Evolutionary conservation across 495 filamentous ascomycete genomes (phyloP).

Genomic region (Lentithecium fluviatile): DNA sequence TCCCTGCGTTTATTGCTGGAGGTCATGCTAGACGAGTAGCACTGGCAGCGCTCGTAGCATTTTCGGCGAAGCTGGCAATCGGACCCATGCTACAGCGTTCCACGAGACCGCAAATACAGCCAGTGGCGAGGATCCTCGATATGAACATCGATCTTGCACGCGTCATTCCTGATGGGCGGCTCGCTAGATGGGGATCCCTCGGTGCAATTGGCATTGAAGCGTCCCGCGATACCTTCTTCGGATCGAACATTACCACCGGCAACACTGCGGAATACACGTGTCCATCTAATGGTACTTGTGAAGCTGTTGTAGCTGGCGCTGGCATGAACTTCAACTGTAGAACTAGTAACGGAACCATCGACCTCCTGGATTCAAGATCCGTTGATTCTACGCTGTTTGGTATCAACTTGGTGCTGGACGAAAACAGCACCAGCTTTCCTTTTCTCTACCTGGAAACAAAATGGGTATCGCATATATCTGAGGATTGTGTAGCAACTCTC

Average conservation of each 20-base stretch:
- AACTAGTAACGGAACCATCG: background rate
- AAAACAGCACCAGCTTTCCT: constrained; percentile 11
- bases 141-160: constrained; percentile 27
- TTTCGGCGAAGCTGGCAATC: constrained; percentile 11
- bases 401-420: constrained; percentile 12
- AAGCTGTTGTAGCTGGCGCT: constrained; percentile 9
- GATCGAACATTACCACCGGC: constrained; percentile 3
- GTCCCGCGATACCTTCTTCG: constrained; percentile 4
- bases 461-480: constrained; percentile 15
- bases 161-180: constrained; percentile 18
- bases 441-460: constrained; percentile 18
- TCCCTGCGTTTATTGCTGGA: constrained; percentile 18
- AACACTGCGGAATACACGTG: background rate
- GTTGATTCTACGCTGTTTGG: constrained; percentile 16
- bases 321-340: constrained; percentile 24
- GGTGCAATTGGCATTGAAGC: background rate
- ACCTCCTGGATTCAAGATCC: constrained; percentile 6
- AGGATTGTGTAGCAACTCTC: constrained; percentile 13
- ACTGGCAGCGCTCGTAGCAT: constrained; percentile 9
- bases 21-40: constrained; percentile 19
- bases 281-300: constrained; percentile 16
- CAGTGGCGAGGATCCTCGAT: constrained; percentile 3
- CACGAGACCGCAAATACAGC: background rate
- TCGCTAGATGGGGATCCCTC: constrained; percentile 5
- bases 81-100: constrained; percentile 19